Conservation (phyloP, 2,329 filamentous ascomycete species). For the Rhytidhysteron rufulum region DNA sequence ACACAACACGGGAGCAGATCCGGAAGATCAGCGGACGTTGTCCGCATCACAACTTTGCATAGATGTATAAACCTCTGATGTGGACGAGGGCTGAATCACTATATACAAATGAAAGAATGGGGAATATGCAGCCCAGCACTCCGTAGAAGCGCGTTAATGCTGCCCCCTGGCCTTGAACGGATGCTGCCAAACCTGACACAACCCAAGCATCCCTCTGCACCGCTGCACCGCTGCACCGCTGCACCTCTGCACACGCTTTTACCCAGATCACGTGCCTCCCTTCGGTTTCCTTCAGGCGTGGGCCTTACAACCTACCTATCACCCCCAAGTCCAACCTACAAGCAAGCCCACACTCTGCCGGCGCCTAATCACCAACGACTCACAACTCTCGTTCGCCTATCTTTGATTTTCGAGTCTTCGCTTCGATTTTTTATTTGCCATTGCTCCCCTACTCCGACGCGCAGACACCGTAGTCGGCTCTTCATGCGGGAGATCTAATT, state of each 20-base stretch:
- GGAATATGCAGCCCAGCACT: conserved; percentile 3
- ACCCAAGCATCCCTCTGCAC: neutral
- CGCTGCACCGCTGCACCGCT: no score
- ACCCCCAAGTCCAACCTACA: conserved; percentile 1
- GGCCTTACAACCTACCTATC: neutral
- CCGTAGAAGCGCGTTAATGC: conserved; percentile 11
- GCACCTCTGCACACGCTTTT: neutral
- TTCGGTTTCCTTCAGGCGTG: neutral
- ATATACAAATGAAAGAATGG: neutral
- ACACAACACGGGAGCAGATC: no score
- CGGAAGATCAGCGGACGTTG: conserved; percentile 1
- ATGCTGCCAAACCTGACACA: conserved; percentile 6
- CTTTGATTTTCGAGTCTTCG: conserved; percentile 1
- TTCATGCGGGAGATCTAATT: conserved; percentile 28
- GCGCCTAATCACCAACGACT: conserved; percentile 4
- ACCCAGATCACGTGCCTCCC: conserved; percentile 3
- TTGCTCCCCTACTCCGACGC: conserved; percentile 12
- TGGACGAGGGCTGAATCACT: conserved; percentile 2
- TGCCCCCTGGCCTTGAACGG: conserved; percentile 8
- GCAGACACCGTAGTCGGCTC: conserved; percentile 11
- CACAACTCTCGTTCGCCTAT: conserved; percentile 3
- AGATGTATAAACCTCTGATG: conserved; percentile 18
- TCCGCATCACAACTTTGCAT: conserved; percentile 7
- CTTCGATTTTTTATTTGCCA: conserved; percentile 1
- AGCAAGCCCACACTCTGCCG: neutral